Conservation (phyloP, 1,139 yeast species). For the Oligophagozyma castellii region DNA sequence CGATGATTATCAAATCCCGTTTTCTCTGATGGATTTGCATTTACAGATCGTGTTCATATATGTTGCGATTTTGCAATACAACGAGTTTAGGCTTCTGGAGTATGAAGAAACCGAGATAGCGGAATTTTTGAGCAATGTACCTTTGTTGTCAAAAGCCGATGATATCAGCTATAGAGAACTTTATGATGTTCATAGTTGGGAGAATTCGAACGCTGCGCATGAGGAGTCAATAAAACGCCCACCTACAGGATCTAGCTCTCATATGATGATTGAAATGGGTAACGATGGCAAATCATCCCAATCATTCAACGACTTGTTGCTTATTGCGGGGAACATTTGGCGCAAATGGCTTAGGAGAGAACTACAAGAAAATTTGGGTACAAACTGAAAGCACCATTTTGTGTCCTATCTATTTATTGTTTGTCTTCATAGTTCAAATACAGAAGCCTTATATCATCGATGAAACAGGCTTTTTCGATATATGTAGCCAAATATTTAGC, state of each 20-base stretch:
- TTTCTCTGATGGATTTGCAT: constrained; percentile 62
- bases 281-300: constrained; percentile 25
- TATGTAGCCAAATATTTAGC: no score
- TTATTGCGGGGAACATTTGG: constrained; percentile 82
- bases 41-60: constrained; percentile 65
- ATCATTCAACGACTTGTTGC: constrained; percentile 38
- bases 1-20: constrained; percentile 30
- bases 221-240: constrained; percentile 1
- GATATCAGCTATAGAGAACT: constrained; percentile 20
- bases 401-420: no score
- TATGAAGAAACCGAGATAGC: constrained; percentile 83
- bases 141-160: constrained; percentile 24
- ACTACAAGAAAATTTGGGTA: constrained; percentile 31
- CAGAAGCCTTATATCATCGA: no score
- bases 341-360: constrained; percentile 74
- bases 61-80: constrained; percentile 66
- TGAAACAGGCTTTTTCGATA: no score
- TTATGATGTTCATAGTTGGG: constrained; percentile 8
- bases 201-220: constrained; percentile 2
- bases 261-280: constrained; percentile 23
- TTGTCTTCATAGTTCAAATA: not conserved
- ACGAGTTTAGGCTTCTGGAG: constrained; percentile 65
- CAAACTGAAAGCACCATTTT: not conserved
- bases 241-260: constrained; percentile 5
- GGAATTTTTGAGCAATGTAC: constrained; percentile 52